Conservation (phyloP, 768 basidiomycete species). For the Hydnomerulius pinastri region DNA sequence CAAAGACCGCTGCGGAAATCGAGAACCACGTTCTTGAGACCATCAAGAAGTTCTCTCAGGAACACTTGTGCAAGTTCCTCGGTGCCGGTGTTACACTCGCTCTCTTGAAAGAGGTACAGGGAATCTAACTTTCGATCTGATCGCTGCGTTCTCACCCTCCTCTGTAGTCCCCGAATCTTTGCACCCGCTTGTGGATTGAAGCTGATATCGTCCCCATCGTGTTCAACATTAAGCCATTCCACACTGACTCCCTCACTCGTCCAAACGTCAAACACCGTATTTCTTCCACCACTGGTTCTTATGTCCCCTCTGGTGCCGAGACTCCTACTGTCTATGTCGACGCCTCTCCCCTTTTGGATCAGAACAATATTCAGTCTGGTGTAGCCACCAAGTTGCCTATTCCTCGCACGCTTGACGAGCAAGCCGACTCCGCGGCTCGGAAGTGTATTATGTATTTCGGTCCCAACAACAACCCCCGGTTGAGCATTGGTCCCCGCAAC, state of each 20-base stretch:
- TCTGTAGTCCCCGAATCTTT: constrained; percentile 71
- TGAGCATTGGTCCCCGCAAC: constrained; percentile 80
- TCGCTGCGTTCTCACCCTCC: constrained; percentile 22
- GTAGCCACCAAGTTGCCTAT: constrained; percentile 66
- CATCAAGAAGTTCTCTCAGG: constrained; percentile 68
- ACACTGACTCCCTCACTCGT: constrained; percentile 75
- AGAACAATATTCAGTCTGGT: constrained; percentile 42
- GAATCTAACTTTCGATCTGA: constrained; percentile 7
- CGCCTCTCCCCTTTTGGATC: constrained; percentile 47
- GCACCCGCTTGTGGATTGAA: constrained; percentile 82
- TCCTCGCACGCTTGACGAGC: constrained; percentile 76
- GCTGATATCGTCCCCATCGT: constrained; percentile 83
- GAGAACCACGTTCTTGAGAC: constrained; percentile 64
- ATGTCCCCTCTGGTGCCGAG: constrained; percentile 73
- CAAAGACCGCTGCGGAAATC: constrained; percentile 60
- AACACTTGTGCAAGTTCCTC: constrained; percentile 85
- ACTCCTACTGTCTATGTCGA: constrained; percentile 75
- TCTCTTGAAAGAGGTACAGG: constrained; percentile 65
- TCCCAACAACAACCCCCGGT: constrained; percentile 80
- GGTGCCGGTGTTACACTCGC: constrained; percentile 76
- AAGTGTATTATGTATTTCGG: constrained; percentile 85
- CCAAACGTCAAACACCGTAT: constrained; percentile 83
- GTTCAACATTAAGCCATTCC: constrained; percentile 83
- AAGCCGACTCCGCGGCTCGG: constrained; percentile 84
- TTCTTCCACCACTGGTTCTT: constrained; percentile 77